Evolutionary conservation across 2,329 filamentous ascomycete species (phyloP), one percentile per base, ranked within the genome.

Genomic region (Fusarium dlaminii): DNA sequence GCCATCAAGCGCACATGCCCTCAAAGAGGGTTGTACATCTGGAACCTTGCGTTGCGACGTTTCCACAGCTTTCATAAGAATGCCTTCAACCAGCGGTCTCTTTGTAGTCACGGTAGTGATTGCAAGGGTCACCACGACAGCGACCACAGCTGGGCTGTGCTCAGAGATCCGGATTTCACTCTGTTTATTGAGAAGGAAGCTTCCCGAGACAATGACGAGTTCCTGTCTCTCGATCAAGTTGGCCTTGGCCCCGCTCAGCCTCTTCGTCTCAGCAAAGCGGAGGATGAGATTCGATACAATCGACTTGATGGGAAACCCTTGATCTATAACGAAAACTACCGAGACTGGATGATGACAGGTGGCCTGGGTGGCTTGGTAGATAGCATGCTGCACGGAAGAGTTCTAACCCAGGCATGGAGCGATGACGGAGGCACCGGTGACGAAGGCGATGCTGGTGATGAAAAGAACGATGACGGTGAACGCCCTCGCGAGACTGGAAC

Each of bases 21-120:
- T 0, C 29, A 46, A 18, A 3, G 2, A 5, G 45, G 14, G 3
- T 9, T 42, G 1, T 40, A 59, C 24, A 27, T 69, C n/a, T 70
- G 68, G 68, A 70, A 69, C 5, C 54, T 69, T 13, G n/a, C 58
- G 6, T 36, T 70, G 5, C 59, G 66, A 2, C 9, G 56, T 8
- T 69, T 70, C 9, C 66, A 69, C 13, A n/a, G 27, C 5, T 69
- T 70, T 6, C 68, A 70, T 30, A 36, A 17, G 5, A 7, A 49
- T 14, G 27, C 9, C 14, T 24, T 39, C 8, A 5, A 14, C 18
- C 6, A 24, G 1, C 65, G 59, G 66, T 22, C 46, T 8, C 39
- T 65, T 0, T 70, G 59, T 22, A 57, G 29, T 5, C 12, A 69
- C 6, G 30, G 18, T 3, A 15, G 22, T 6, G 54, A 49, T 3